A percentile compares a stretch with the other conserved stretches of the same genome.
Conservation (phyloP, 768 basidiomycete genomes). For the Psilocybe tampanensis region DNA sequence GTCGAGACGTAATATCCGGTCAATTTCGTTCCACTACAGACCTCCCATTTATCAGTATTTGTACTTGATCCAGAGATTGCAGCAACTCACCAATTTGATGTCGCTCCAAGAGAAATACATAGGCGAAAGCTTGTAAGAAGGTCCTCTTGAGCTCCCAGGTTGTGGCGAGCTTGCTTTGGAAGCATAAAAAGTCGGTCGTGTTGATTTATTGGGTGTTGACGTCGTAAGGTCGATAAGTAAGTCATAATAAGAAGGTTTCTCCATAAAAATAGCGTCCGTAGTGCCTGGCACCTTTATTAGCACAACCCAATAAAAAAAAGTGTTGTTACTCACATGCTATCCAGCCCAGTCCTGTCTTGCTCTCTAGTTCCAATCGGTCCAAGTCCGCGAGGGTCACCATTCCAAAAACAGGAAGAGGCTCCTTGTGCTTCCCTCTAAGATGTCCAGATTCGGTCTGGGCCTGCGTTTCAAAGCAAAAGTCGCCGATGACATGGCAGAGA, state of each 20-base stretch:
- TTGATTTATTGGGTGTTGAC: slow-evolving; percentile 56
- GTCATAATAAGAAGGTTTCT: slow-evolving; percentile 80
- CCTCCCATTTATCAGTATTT: background rate
- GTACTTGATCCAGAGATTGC: background rate
- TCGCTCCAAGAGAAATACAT: slow-evolving; percentile 86
- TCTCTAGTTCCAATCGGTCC: slow-evolving; percentile 59
- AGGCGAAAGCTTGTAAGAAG: slow-evolving; percentile 58
- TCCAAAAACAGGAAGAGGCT: slow-evolving; percentile 70
- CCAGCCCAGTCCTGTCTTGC: slow-evolving; percentile 70
- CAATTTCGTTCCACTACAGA: slow-evolving; percentile 78
- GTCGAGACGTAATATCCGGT: slow-evolving; percentile 65
- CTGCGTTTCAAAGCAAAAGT: slow-evolving; percentile 49
- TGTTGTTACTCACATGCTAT: slow-evolving; percentile 64
- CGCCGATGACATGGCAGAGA: slow-evolving; percentile 69
- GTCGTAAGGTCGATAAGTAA: slow-evolving; percentile 80
- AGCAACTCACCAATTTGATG: slow-evolving; percentile 59
- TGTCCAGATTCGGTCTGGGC: slow-evolving; percentile 25
- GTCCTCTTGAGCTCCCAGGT: slow-evolving; percentile 33
- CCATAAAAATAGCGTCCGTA: slow-evolving; percentile 83
- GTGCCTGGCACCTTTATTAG: slow-evolving; percentile 46
- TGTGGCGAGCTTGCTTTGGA: slow-evolving; percentile 49
- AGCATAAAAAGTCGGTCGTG: slow-evolving; percentile 67
- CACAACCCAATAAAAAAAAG: background rate
- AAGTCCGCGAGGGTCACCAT: slow-evolving; percentile 81
- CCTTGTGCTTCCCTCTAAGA: slow-evolving; percentile 36